Evolutionary conservation across 495 filamentous ascomycete genomes (phyloP), one percentile per base, ranked within the genome.

Genomic region (Aspergillus mulundensis): DNA sequence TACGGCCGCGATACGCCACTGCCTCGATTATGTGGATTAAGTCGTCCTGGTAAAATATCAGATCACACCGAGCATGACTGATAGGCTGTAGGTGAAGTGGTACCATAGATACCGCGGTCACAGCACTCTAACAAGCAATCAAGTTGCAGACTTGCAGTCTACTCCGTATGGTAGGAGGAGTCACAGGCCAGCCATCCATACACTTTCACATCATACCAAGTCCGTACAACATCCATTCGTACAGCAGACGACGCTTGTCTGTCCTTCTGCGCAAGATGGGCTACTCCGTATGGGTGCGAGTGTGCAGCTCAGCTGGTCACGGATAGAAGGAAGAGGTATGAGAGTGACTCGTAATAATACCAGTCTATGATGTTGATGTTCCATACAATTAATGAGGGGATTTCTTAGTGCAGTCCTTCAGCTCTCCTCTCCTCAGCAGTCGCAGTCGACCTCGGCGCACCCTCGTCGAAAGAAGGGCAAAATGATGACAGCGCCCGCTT

Each of bases 21-120:
- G 12, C n/a, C 7, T 16, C 20, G n/a, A 43, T 56, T 32, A 36
- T 50, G 58, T 61, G 58, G 58, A 49, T 60, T 57, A 57, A 53
- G 53, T 39, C 32, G 42, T 43, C 25, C 32, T n/a, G 43, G 51
- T 49, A 56, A 53, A 53, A 49, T 47, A 58, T 51, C 30, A 46
- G n/a, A 51, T 40, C 46, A 47, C 54, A 56, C 28, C 24, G 12
- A 30, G 32, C 39, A 36, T 24, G 41, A 47, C 42, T 25, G 47
- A 20, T 43, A 28, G 25, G n/a, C n/a, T 28, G 48, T 44, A 20
- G 48, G 42, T 10, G 52, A 19, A 51, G 48, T 59, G 46, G 57
- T 54, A 59, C 57, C 51, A 50, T 54, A 50, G 34, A 52, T 41
- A 52, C 49, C 21, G 49, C 44, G 49, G 38, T 54, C 36, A 44